phyloP scores from a whole-genome alignment of 169 alveolate genomes.

The Neospora caninum region DNA sequence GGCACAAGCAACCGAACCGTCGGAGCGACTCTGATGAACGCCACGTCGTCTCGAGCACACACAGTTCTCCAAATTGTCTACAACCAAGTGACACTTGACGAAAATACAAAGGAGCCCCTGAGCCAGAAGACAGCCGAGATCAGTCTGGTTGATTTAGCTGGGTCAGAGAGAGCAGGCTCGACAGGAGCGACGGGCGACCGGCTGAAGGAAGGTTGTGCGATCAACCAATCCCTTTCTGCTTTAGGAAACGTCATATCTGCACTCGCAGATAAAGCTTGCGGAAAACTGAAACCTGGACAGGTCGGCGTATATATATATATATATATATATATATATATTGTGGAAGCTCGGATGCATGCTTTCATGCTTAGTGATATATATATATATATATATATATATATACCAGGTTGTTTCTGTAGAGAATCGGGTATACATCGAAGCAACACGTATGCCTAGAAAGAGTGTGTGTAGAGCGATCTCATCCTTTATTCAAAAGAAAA shows the following conservation, averaged over 20 bases:
- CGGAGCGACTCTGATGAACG: constrained; percentile 92
- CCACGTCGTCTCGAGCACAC: constrained; percentile 91
- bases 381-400: too few species aligned
- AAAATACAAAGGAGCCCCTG: constrained; percentile 48
- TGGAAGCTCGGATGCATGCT: too few species aligned
- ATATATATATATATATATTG: too few species aligned
- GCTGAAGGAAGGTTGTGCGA: constrained; percentile 92
- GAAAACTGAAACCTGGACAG: constrained; percentile 80
- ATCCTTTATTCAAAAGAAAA: too few species aligned
- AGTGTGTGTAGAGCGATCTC: too few species aligned
- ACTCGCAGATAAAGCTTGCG: constrained; percentile 90
- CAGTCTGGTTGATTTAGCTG: constrained; percentile 95
- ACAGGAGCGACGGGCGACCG: constrained; percentile 93
- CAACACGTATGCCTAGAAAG: too few species aligned
- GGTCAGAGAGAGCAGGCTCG: constrained; percentile 92
- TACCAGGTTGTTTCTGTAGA: too few species aligned
- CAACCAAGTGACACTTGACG: constrained; percentile 71
- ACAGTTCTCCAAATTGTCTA: constrained; percentile 90
- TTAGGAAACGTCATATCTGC: constrained; percentile 87
- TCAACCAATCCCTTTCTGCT: constrained; percentile 87
- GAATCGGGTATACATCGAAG: too few species aligned
- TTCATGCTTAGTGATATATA: too few species aligned
- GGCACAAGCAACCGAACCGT: constrained; percentile 87
- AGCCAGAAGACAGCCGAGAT: constrained; percentile 85
- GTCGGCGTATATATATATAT: neutral